Percentiles rank a stretch among this genome's conserved stretches.
Conservation (phyloP, 805 yeast species). For the Candida xiaguanensis region DNA sequence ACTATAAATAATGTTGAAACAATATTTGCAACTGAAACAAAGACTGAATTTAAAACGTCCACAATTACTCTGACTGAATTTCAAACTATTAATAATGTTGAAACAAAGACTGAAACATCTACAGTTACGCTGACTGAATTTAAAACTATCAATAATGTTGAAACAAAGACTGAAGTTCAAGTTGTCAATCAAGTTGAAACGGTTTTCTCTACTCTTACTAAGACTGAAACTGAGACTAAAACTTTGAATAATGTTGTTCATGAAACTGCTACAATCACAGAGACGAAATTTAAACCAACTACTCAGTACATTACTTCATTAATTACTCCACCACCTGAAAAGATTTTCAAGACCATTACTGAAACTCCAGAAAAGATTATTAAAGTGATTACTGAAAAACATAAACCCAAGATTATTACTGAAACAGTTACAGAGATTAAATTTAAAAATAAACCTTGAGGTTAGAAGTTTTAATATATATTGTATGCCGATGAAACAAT, state of each 20-base stretch:
- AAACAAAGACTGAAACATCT: not conserved
- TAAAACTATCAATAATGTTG: not conserved
- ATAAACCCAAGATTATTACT: not conserved
- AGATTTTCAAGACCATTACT: not conserved
- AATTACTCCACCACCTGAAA: not conserved
- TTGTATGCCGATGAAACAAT: not conserved
- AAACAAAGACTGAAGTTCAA: not conserved
- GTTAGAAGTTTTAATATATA: not conserved
- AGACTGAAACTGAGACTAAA: not conserved
- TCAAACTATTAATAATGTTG: not conserved
- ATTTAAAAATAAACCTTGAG: not conserved
- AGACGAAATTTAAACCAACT: not conserved
- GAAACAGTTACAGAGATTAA: not conserved
- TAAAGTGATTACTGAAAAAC: not conserved
- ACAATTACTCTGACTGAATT: not conserved
- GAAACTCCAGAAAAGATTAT: constrained; percentile 1
- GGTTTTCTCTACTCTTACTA: not conserved
- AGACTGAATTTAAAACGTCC: not conserved
- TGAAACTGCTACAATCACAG: not conserved
- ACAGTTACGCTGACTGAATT: not conserved
- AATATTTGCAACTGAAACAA: not conserved
- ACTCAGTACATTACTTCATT: not conserved
- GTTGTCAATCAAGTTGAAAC: not conserved
- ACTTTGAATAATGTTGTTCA: not conserved
- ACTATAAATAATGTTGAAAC: not conserved